Percentiles rank a stretch among this genome's conserved stretches.
Evolutionary conservation across 495 filamentous ascomycete species (phyloP).

Genomic region (Aspergillus wentii): DNA sequence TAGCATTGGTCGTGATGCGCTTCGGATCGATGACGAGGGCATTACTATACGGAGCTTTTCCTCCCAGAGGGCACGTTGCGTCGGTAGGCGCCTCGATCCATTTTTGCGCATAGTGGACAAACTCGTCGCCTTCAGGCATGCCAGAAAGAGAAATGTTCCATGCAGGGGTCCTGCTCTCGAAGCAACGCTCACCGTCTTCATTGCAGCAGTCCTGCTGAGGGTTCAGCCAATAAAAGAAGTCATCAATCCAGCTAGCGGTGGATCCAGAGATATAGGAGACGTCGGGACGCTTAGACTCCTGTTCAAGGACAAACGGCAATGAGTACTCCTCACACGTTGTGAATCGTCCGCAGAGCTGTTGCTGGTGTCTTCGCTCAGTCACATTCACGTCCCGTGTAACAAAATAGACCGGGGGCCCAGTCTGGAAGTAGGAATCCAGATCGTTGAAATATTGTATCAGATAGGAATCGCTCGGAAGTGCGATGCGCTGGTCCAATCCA

Average conservation of each 20-base stretch:
- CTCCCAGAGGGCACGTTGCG: constrained; percentile 79
- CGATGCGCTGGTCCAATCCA: constrained; percentile 89
- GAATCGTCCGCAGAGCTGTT: constrained; percentile 86
- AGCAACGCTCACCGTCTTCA: constrained; percentile 65
- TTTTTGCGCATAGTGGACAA: constrained; percentile 73
- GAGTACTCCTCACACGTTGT: constrained; percentile 80
- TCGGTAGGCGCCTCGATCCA: constrained; percentile 80
- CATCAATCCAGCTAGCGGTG: constrained; percentile 93
- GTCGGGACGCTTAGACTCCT: constrained; percentile 85
- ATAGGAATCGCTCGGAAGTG: constrained; percentile 88
- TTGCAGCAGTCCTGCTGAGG: constrained; percentile 81
- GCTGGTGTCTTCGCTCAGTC: constrained; percentile 68
- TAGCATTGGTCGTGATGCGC: constrained; percentile 61
- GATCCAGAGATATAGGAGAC: constrained; percentile 90
- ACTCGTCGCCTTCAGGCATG: constrained; percentile 90
- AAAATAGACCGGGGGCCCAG: constrained; percentile 94
- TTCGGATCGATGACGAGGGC: constrained; percentile 75
- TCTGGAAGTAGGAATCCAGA: constrained; percentile 84
- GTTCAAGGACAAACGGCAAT: constrained; percentile 81
- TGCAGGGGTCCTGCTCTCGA: constrained; percentile 63
- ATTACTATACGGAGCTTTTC: constrained; percentile 79
- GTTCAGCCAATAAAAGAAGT: constrained; percentile 94
- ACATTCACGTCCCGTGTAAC: constrained; percentile 77
- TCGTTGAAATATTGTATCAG: constrained; percentile 94
- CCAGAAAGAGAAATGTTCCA: constrained; percentile 87